Conservation (phyloP, 1,284 basidiomycete species). For the Caloboletus inedulis region DNA sequence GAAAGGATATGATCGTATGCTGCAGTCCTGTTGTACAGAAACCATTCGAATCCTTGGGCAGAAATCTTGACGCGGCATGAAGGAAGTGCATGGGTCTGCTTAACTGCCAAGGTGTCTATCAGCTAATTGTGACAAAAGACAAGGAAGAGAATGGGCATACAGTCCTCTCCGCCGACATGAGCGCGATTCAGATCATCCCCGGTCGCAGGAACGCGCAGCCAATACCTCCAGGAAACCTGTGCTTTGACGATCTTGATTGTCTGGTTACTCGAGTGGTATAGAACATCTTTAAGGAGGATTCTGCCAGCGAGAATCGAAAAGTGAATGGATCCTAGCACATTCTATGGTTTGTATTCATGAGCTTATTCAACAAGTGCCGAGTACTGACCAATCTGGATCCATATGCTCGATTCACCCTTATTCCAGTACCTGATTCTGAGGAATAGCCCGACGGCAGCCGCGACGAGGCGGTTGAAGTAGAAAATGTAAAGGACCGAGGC, state of each 20-base stretch:
- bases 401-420: conserved; percentile 62
- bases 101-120: conserved; percentile 27
- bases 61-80: conserved; percentile 78
- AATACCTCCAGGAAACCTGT: conserved; percentile 88
- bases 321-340: conserved; percentile 68
- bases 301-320: conserved; percentile 86
- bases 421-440: conserved; percentile 72
- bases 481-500: conserved; percentile 79
- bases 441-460: conserved; percentile 56
- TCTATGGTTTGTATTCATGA: conserved; percentile 2
- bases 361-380: not conserved
- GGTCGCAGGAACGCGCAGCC: conserved; percentile 72
- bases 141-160: conserved; percentile 35
- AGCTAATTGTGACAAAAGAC: not conserved
- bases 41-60: conserved; percentile 85
- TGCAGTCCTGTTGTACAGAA: conserved; percentile 84
- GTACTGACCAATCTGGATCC: conserved; percentile 70
- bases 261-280: conserved; percentile 89
- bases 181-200: conserved; percentile 63
- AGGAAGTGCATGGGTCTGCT: conserved; percentile 39
- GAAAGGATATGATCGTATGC: conserved; percentile 84
- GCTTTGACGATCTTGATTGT: conserved; percentile 79
- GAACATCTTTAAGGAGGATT: conserved; percentile 80
- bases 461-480: conserved; percentile 86
- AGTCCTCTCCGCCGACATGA: conserved; percentile 47